Base-by-base conservation (phyloP, 2,329 filamentous ascomycete species). In the Pestalotiopsis sp. region DNA sequence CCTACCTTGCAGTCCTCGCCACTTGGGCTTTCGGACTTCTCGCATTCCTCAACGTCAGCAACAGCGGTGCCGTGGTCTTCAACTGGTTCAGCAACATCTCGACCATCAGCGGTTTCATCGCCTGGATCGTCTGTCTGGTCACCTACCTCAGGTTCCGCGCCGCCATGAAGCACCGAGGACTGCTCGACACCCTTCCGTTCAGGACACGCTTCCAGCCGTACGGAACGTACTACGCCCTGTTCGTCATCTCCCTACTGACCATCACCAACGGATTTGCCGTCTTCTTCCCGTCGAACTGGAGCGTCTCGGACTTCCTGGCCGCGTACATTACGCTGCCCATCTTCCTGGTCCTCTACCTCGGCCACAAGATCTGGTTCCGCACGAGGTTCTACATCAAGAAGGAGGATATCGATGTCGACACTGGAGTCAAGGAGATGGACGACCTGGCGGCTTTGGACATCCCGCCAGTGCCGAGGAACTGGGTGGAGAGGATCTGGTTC, bases 191-290 rank as follows among this genome's bases (percentile, higher is more conserved):
- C 1, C 79, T 88, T 3, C 88, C 88, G 0, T 90, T 85, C 81
- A 80, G 75, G 64, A 86, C 87, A 0, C 80, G 81, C 0, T 76
- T 84, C 13, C 87, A 90, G 76, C 88, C 92, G 0, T 94, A 91
- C 75, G 88, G 88, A 2, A 87, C 91, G 0, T 93, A 85, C 74
- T 80, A 87, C 66, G 84, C 86, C 11, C 84, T 93, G 1, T 76
- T 86, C 17, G 76, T 89, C 27, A 86, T 93, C 66, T 76, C 79
- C 3, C 80, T 93, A 31, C 82, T 95, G n/a, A 88, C 86, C 1
- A 79, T 95, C 3, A 90, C 93, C 73, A 93, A 93, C 74, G 93
- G 92, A 1, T 95, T 94, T 79, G 87, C 90, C 45, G 87, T 92
- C 14, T 95, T 95, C 77, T 91, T 91, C 77, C 87, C 89, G 0